phyloP scores from a whole-genome alignment of 2,329 filamentous ascomycete species.

The Pseudogymnoascus verrucosus region DNA sequence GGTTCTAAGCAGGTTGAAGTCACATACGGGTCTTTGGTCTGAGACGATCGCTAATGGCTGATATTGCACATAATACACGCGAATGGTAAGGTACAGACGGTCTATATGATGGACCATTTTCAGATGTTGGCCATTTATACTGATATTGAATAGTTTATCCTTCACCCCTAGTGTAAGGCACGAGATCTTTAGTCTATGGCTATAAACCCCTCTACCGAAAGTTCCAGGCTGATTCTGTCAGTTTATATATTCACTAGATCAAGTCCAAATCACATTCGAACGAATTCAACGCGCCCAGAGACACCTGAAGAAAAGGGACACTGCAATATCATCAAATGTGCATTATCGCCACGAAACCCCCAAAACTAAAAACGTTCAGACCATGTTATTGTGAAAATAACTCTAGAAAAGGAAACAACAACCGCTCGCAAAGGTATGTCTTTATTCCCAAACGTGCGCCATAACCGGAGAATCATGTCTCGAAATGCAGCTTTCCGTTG shows the following conservation, averaged over 20 bases:
- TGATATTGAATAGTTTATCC: not conserved
- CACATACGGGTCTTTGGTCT: not conserved
- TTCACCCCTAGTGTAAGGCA: not conserved
- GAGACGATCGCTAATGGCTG: not conserved
- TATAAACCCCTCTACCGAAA: not conserved
- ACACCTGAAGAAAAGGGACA: not conserved
- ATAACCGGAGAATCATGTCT: constrained; percentile 7
- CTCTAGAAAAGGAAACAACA: constrained; percentile 1
- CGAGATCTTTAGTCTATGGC: not conserved
- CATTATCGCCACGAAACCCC: not conserved
- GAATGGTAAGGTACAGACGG: not conserved
- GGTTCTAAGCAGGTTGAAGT: not conserved
- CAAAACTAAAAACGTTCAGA: not conserved
- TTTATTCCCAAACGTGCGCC: constrained; percentile 6
- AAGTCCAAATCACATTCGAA: not conserved
- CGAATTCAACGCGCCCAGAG: not conserved
- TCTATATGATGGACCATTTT: not conserved
- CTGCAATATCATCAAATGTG: not conserved
- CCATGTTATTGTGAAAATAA: constrained; percentile 7
- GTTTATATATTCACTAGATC: not conserved
- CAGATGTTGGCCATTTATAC: not conserved
- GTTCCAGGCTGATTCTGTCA: not conserved
- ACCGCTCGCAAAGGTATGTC: constrained; percentile 5
- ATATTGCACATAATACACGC: not conserved
- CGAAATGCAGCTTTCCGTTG: constrained; percentile 7